Evolutionary conservation across 169 alveolate genomes (phyloP).

Genomic region (Plasmodium gaboni): DNA sequence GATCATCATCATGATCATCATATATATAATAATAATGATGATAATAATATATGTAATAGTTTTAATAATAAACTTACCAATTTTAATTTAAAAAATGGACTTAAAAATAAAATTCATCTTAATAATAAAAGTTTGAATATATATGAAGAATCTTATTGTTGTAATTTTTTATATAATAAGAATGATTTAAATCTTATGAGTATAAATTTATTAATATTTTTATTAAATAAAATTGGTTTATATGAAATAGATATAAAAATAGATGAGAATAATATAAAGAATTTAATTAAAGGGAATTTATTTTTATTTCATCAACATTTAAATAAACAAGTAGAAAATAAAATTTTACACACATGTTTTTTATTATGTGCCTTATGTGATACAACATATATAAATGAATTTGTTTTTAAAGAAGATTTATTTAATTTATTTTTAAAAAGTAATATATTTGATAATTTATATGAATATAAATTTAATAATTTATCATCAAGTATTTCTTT

Average conservation of each 20-base stretch:
- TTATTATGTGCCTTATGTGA: constrained; percentile 60
- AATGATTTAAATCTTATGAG: constrained; percentile 57
- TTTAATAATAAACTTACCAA: background rate
- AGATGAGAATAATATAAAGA: constrained; percentile 42
- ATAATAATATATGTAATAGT: background rate
- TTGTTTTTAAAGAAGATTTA: constrained; percentile 29
- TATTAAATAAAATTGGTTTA: constrained; percentile 49
- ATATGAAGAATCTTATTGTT: constrained; percentile 70
- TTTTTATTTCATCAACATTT: constrained; percentile 3
- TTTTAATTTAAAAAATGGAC: constrained; percentile 18
- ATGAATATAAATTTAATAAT: constrained; percentile 66
- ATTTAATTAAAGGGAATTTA: constrained; percentile 53
- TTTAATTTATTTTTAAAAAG: constrained; percentile 53
- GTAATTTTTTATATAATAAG: constrained; percentile 43
- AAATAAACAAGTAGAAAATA: constrained; percentile 30
- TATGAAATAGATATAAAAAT: constrained; percentile 59
- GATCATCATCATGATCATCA: background rate
- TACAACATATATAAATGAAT: constrained; percentile 52
- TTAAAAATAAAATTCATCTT: constrained; percentile 28
- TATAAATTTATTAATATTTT: constrained; percentile 55
- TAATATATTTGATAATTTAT: constrained; percentile 45
- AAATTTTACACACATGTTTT: constrained; percentile 67
- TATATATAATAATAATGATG: background rate
- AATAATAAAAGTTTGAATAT: constrained; percentile 48
- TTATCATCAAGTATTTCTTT: constrained; percentile 46